phyloP scores from a whole-genome alignment of 257 asterid genomes.

The Nicotiana noctiflora region DNA sequence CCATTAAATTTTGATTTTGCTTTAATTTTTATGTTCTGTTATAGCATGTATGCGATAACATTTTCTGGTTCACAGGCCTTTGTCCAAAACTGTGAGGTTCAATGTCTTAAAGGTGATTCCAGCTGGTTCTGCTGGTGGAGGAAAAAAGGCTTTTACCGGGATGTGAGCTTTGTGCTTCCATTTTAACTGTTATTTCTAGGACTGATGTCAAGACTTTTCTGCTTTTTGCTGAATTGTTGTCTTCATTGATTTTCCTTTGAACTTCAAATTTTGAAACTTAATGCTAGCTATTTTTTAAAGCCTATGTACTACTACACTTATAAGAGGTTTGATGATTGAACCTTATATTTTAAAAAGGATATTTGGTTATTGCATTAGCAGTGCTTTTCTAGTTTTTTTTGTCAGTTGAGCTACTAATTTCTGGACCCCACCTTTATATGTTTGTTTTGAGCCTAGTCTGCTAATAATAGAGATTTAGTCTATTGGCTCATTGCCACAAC shows the following conservation, averaged over 20 bases:
- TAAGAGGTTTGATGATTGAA: background rate
- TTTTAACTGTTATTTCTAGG: background rate
- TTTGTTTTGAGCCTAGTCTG: background rate
- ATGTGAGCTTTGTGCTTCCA: background rate
- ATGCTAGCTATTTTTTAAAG: background rate
- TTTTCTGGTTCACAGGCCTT: conserved; percentile 24
- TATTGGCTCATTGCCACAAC: background rate
- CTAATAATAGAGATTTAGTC: background rate
- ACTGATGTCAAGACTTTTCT: background rate
- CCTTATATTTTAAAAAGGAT: background rate
- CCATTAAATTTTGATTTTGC: background rate
- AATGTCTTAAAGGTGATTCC: conserved; percentile 40
- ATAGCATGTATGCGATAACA: background rate
- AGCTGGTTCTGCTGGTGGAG: conserved; percentile 35
- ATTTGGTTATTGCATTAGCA: background rate
- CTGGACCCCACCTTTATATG: no score
- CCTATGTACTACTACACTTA: background rate
- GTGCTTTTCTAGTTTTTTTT: background rate
- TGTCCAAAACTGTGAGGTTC: conserved; percentile 39
- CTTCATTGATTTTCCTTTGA: background rate
- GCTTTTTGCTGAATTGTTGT: background rate
- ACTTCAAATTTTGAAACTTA: background rate
- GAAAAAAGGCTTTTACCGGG: conserved; percentile 17
- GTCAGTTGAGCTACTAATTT: background rate
- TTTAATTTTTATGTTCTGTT: background rate